These are phyloP conservation scores for Aspergillus pseudotamarii DNA, from an alignment of 2,329 filamentous ascomycete genomes.

Conservation along the genomic window DNA sequence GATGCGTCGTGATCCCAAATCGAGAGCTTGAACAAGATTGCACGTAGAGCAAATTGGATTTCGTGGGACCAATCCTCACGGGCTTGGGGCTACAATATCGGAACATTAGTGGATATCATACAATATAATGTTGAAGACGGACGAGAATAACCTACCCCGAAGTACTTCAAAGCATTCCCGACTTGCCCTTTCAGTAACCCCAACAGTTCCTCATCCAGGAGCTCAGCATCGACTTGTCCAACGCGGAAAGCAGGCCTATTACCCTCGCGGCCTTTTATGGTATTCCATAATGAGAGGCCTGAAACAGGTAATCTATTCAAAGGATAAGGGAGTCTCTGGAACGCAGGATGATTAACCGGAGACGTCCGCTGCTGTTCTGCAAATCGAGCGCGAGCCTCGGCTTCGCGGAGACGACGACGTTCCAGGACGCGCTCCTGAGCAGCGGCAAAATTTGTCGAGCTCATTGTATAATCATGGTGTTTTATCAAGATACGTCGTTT, in stretches of 20 bases:
- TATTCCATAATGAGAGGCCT: constrained; percentile 65
- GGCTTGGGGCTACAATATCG: constrained; percentile 56
- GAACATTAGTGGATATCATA: constrained; percentile 13
- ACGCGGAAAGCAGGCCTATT: constrained; percentile 87
- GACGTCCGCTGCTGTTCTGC: constrained; percentile 49
- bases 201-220: constrained; percentile 90
- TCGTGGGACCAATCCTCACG: constrained; percentile 87
- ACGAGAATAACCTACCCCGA: constrained; percentile 59
- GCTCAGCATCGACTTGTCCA: constrained; percentile 91
- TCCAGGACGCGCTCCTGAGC: constrained; percentile 85
- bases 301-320: constrained; percentile 56
- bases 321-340: constrained; percentile 64
- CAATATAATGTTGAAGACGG: not conserved
- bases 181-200: constrained; percentile 84
- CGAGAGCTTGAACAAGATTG: constrained; percentile 87
- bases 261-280: constrained; percentile 72
- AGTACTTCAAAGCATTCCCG: constrained; percentile 84
- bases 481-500: constrained; percentile 8
- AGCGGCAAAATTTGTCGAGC: constrained; percentile 74
- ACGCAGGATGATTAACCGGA: constrained; percentile 54
- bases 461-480: constrained; percentile 51
- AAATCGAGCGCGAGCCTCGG: constrained; percentile 61
- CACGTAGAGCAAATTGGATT: constrained; percentile 75
- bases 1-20: constrained; percentile 97
- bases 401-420: constrained; percentile 75